Conservation (phyloP, 768 basidiomycete species). For the Tulasnella sp. region DNA sequence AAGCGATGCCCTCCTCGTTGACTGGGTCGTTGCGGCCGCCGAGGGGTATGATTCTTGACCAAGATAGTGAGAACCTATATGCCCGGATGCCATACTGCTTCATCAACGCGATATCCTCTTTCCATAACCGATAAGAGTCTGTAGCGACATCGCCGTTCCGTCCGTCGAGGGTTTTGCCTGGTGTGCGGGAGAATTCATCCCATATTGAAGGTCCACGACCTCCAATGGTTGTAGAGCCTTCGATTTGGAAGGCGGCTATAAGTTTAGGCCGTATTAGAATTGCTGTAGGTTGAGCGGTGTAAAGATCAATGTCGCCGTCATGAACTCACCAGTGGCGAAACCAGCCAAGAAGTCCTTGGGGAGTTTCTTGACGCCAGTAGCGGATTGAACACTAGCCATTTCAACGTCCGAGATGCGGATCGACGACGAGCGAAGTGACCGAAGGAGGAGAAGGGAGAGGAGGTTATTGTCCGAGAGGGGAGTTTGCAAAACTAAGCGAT, state of each 20-base stretch:
- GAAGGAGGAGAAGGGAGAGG: no score
- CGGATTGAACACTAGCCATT: neutral
- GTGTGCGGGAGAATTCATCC: conserved; percentile 57
- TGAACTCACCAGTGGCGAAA: conserved; percentile 50
- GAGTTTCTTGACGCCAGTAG: conserved; percentile 29
- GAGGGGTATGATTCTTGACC: conserved; percentile 65
- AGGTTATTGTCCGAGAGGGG: no score
- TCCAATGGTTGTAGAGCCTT: conserved; percentile 50
- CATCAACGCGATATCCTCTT: conserved; percentile 54
- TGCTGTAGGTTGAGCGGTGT: no score
- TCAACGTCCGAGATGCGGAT: neutral
- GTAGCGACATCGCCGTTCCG: conserved; percentile 58
- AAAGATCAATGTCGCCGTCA: conserved; percentile 8
- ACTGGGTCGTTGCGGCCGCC: conserved; percentile 64
- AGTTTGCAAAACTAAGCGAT: no score
- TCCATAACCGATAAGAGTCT: conserved; percentile 59
- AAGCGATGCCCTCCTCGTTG: conserved; percentile 57
- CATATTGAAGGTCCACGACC: conserved; percentile 62
- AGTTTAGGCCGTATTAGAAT: conserved; percentile 4
- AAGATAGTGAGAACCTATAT: conserved; percentile 68
- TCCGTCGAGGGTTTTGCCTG: conserved; percentile 62
- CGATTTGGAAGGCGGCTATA: conserved; percentile 62
- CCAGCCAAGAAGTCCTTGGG: conserved; percentile 58
- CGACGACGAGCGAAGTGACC: neutral
- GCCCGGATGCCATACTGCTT: conserved; percentile 54